Percentiles rank a stretch among this genome's conserved stretches.
phyloP scores from a whole-genome alignment of 371 early-diverging fungal genomes.

The Mucor saturninus region DNA sequence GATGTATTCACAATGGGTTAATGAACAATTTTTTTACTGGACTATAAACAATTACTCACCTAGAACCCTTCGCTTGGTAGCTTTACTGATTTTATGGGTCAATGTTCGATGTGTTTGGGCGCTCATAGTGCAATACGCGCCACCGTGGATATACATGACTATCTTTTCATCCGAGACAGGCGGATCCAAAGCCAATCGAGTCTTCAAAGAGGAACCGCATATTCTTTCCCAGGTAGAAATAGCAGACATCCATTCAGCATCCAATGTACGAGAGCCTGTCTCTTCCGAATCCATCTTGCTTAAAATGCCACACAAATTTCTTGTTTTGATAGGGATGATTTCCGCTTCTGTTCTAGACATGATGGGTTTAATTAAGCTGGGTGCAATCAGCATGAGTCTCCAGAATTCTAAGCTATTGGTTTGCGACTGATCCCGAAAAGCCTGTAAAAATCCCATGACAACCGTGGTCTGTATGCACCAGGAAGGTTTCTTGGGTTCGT shows the following conservation, averaged over 20 bases:
- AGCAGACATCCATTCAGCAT: constrained; percentile 47
- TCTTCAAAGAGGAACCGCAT: constrained; percentile 13
- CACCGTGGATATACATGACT: constrained; percentile 71
- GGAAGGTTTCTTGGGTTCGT: constrained; percentile 37
- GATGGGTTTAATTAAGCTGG: constrained; percentile 32
- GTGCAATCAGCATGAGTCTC: constrained; percentile 37
- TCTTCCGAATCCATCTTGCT: constrained; percentile 30
- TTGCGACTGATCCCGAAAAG: constrained; percentile 35
- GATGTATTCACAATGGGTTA: constrained; percentile 1
- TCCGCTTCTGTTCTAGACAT: constrained; percentile 30
- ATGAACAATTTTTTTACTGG: not conserved
- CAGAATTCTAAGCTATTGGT: constrained; percentile 41
- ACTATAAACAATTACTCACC: constrained; percentile 30
- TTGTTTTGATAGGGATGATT: constrained; percentile 26
- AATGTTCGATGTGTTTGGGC: constrained; percentile 63
- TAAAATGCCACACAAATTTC: constrained; percentile 36
- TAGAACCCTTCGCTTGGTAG: constrained; percentile 52
- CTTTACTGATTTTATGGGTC: constrained; percentile 59
- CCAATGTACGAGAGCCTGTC: constrained; percentile 22
- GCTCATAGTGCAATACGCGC: constrained; percentile 67
- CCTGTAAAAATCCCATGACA: constrained; percentile 41
- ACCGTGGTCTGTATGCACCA: constrained; percentile 50
- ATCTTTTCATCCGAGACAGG: constrained; percentile 48
- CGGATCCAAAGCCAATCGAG: constrained; percentile 2
- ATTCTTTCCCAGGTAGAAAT: constrained; percentile 31